Percentiles rank a stretch among this genome's conserved stretches.
These are phyloP conservation scores for Cyathus striatus DNA, from an alignment of 768 basidiomycete genomes.

Conservation along the genomic window DNA sequence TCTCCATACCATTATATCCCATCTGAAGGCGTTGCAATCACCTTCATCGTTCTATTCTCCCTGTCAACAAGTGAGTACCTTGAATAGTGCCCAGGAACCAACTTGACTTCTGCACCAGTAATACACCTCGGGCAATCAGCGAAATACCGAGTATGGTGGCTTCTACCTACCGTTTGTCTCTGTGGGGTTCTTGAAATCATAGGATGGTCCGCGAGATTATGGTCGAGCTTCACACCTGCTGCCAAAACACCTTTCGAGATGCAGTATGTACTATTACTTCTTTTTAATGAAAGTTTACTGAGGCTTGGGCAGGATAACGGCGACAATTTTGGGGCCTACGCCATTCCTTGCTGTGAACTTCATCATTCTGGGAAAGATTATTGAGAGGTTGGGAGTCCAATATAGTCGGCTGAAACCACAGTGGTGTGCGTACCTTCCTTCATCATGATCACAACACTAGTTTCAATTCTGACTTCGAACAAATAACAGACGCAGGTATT, in stretches of 20 bases:
- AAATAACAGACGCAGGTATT: slow-evolving; percentile 31
- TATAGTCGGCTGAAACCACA: slow-evolving; percentile 42
- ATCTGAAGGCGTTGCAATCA: slow-evolving; percentile 26
- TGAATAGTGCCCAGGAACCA: not conserved
- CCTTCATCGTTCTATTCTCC: slow-evolving; percentile 33
- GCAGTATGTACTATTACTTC: slow-evolving; percentile 9
- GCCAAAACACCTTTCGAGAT: slow-evolving; percentile 11
- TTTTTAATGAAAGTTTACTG: not conserved
- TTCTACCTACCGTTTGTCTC: slow-evolving; percentile 15
- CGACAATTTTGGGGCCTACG: slow-evolving; percentile 52
- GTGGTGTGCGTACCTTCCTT: slow-evolving; percentile 27
- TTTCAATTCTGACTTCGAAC: not conserved
- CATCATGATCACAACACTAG: not conserved
- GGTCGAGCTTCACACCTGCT: slow-evolving; percentile 12
- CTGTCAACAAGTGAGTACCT: slow-evolving; percentile 22
- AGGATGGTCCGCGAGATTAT: slow-evolving; percentile 15
- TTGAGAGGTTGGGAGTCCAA: slow-evolving; percentile 33
- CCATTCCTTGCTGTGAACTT: slow-evolving; percentile 58
- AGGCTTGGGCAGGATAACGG: slow-evolving; percentile 31
- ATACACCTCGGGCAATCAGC: slow-evolving; percentile 12
- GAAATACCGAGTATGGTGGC: slow-evolving; percentile 14
- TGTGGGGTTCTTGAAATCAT: slow-evolving; percentile 15
- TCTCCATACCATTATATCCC: slow-evolving; percentile 34
- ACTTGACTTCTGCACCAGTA: slow-evolving; percentile 4
- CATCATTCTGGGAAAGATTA: slow-evolving; percentile 46